Base-by-base conservation (phyloP, 1,139 yeast species). In the Debaryomyces udenii region DNA sequence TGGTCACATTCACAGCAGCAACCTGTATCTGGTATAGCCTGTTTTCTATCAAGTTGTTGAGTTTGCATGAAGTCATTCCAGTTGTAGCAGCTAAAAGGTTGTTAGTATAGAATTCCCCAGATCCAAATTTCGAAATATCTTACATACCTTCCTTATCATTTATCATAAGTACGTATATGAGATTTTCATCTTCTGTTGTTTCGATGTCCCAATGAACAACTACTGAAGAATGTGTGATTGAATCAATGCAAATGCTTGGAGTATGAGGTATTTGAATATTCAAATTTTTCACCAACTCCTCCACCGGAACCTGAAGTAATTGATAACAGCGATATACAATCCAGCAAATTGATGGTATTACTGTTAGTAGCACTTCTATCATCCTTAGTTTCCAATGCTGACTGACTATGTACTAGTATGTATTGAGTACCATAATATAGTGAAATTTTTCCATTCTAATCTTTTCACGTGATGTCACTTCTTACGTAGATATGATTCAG, bases 131-230 rank as follows among this genome's bases (percentile, higher is more conserved):
- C 20, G 4, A 24, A 34, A 14, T 4, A 34, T 11, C 5, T 26
- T 15, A 45, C 49, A 31, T 45, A 45, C 49, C 46, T 42, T 70
- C 75, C 15, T 53, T 53, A 32, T 63, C 64, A 45, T 73, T 71
- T 22, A 73, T 62, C 36, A 68, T 47, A 17, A 73, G 47, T 9
- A 66, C 56, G 45, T 64, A 73, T 49, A 64, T 62, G 39, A 72
- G 53, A 43, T 57, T 62, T 42, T 71, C 76, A 31, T 62, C 64
- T n/a, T 47, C 46, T 29, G 50, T 50, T 15, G 55, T 45, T 39
- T 64, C 66, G 16, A 70, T 59, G 47, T 71, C 77, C 78, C 78
- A 73, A 47, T 70, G 78, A 27, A 73, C 54, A 14, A 67, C 59
- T 9, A 68, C 66, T 18, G 69, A 60, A 24, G 47, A 48, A 23